Evolutionary conservation across 2,329 filamentous ascomycete genomes (phyloP).

Genomic region (Ceratocystis ficicola): DNA sequence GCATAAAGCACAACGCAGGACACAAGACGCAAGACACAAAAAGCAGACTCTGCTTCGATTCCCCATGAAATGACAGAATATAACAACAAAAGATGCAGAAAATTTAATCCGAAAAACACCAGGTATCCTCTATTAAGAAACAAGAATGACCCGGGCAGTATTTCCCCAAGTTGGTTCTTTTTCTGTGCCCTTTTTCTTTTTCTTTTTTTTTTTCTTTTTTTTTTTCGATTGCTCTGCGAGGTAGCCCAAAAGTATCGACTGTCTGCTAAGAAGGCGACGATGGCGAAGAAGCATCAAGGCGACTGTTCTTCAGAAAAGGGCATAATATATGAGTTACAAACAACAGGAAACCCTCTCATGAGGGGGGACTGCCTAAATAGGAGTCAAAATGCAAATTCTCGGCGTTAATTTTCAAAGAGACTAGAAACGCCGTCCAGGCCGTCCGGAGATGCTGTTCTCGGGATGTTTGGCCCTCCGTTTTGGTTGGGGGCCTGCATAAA

Average conservation of each 20-base stretch:
- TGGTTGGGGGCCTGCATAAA: constrained; percentile 47
- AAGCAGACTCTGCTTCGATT: neutral
- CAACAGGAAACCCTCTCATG: neutral
- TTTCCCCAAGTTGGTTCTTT: neutral
- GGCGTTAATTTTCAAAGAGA: constrained; percentile 34
- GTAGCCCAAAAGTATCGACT: neutral
- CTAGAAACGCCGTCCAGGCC: constrained; percentile 44
- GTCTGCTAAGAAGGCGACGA: neutral
- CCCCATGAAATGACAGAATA: constrained; percentile 11
- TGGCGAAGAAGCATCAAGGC: neutral
- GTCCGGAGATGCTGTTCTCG: constrained; percentile 36
- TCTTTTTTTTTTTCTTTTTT: neutral
- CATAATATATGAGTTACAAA: neutral
- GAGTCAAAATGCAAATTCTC: neutral
- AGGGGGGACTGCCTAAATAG: neutral
- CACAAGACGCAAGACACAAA: neutral
- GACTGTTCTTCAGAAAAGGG: neutral
- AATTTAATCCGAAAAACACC: neutral
- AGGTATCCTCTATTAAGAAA: constrained; percentile 13
- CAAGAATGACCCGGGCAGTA: neutral
- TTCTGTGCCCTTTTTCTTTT: neutral
- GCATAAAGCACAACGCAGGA: neutral
- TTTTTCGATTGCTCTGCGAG: neutral
- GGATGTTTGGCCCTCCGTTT: constrained; percentile 16
- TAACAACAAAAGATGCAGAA: constrained; percentile 7